phyloP scores from a whole-genome alignment of 2,329 filamentous ascomycete genomes.

The Verruconis gallopava region DNA sequence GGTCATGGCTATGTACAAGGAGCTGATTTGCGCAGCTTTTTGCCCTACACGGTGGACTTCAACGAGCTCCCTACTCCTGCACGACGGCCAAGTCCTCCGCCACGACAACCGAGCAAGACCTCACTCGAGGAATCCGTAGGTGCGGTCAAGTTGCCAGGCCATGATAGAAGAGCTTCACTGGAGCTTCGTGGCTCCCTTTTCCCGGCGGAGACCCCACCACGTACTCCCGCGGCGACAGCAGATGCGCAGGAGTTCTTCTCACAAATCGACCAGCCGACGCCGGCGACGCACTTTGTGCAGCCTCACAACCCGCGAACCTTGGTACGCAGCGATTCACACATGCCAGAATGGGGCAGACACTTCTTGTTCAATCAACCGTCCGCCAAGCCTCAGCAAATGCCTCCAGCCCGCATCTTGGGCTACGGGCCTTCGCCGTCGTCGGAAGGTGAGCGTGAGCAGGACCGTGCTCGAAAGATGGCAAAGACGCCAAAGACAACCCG shows the following conservation, averaged over 20 bases:
- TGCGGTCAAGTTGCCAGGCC: conserved; percentile 16
- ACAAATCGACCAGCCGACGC: conserved; percentile 23
- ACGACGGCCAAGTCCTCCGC: conserved; percentile 16
- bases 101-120: conserved; percentile 25
- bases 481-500: conserved; percentile 11
- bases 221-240: conserved; percentile 26
- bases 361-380: conserved; percentile 61
- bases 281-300: conserved; percentile 41
- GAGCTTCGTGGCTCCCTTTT: conserved; percentile 20
- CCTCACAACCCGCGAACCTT: conserved; percentile 37
- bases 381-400: conserved; percentile 60
- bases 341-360: conserved; percentile 59
- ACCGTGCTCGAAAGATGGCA: conserved; percentile 12
- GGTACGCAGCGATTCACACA: conserved; percentile 60
- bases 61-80: conserved; percentile 42
- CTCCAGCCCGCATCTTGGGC: conserved; percentile 63
- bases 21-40: conserved; percentile 1
- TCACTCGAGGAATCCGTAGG: conserved; percentile 35
- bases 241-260: conserved; percentile 35
- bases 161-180: background rate
- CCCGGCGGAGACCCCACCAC: conserved; percentile 25
- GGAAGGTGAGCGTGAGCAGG: conserved; percentile 15
- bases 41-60: conserved; percentile 60
- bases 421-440: conserved; percentile 39
- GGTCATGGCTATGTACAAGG: conserved; percentile 1